Conservation (phyloP, 306 rosid species). For the Vicia villosa region DNA sequence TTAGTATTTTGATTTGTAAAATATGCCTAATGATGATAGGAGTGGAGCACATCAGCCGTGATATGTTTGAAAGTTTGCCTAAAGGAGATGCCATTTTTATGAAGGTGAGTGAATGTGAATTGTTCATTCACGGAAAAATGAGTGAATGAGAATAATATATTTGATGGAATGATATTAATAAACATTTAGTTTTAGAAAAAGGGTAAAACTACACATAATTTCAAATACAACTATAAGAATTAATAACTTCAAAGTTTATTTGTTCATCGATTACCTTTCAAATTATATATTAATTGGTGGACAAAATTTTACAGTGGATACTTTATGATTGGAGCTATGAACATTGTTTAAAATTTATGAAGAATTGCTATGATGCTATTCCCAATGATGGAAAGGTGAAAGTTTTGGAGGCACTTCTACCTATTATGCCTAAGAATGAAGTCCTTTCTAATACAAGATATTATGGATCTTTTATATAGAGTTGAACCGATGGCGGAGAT, state of each 20-base stretch:
- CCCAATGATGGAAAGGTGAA: neutral
- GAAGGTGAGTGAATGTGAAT: neutral
- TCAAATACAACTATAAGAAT: too few relatives aligned
- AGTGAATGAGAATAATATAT: too few relatives aligned
- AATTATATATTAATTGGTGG: neutral
- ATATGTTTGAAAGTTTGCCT: neutral
- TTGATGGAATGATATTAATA: too few relatives aligned
- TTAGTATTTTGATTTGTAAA: neutral
- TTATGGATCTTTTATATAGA: too few relatives aligned
- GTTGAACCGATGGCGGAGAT: too few relatives aligned
- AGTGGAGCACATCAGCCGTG: neutral
- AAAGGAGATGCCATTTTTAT: neutral
- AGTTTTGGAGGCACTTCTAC: neutral
- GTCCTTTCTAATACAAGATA: too few relatives aligned
- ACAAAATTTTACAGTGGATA: neutral
- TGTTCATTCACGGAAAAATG: too few relatives aligned
- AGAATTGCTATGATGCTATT: constrained; percentile 4
- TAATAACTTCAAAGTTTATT: neutral
- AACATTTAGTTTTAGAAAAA: too few relatives aligned
- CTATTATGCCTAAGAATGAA: neutral
- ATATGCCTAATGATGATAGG: neutral
- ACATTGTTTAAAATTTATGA: neutral
- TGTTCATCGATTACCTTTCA: neutral
- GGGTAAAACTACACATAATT: too few relatives aligned
- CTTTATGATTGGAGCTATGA: neutral